These are phyloP conservation scores for Dendrobium huoshanense DNA, from an alignment of 106 monocot genomes.

Conservation along the genomic window DNA sequence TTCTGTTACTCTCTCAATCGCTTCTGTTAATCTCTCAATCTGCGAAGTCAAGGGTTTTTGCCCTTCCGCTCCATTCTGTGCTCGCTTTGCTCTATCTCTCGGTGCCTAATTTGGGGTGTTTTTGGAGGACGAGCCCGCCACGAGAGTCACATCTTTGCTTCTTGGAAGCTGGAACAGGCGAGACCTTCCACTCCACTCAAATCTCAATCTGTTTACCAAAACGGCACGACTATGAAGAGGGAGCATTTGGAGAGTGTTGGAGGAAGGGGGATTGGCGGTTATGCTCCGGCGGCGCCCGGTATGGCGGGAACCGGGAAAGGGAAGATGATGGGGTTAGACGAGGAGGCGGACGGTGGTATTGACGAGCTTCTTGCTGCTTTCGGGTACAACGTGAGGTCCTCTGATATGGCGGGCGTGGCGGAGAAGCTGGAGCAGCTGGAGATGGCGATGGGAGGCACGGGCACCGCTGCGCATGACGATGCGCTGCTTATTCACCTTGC, in stretches of 20 bases:
- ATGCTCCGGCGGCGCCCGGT: not conserved
- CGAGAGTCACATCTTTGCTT: not conserved
- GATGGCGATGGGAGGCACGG: conserved; percentile 53
- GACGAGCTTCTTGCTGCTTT: conserved; percentile 67
- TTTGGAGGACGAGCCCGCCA: not conserved
- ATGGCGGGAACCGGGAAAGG: conserved; percentile 3
- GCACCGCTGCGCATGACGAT: conserved; percentile 29
- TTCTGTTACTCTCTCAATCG: not conserved
- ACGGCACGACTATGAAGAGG: conserved; percentile 23
- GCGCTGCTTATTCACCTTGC: conserved; percentile 38
- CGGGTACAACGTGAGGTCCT: conserved; percentile 75
- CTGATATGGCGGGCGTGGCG: conserved; percentile 87
- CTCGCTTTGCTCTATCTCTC: not conserved
- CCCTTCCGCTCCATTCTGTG: not conserved
- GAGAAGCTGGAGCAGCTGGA: conserved; percentile 91
- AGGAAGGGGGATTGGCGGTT: not conserved
- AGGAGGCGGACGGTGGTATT: conserved; percentile 35
- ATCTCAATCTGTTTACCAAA: not conserved
- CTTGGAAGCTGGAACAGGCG: not conserved
- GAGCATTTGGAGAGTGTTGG: conserved; percentile 22
- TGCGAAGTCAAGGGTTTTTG: not conserved
- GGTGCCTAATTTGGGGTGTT: not conserved
- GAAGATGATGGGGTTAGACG: conserved; percentile 12
- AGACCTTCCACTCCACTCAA: not conserved
- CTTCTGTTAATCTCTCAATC: not conserved